These are phyloP conservation scores for Penicillium polonicum DNA, from an alignment of 2,329 filamentous ascomycete genomes.

Conservation along the genomic window DNA sequence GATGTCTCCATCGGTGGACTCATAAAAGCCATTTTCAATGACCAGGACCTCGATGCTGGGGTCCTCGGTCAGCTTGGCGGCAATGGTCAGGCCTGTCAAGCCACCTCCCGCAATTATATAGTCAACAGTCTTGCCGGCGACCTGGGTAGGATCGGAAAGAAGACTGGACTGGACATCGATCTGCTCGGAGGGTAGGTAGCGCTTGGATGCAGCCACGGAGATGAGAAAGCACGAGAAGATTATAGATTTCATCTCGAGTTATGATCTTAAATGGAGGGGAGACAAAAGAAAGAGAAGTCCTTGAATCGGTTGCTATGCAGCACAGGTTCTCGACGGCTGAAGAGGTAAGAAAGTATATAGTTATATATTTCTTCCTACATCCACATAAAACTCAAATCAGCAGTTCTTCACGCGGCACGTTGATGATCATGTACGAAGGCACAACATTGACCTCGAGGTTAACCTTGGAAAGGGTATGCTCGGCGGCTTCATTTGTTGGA, in stretches of 20 bases:
- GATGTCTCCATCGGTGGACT: neutral
- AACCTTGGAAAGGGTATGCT: too few relatives aligned
- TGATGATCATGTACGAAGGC: neutral
- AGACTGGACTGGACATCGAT: neutral
- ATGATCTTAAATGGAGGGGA: neutral
- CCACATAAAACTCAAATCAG: neutral
- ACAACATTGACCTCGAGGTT: neutral
- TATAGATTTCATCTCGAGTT: neutral
- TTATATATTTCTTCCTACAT: neutral
- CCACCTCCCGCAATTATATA: neutral
- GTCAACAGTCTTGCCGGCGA: neutral
- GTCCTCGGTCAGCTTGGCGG: neutral
- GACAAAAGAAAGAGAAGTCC: neutral
- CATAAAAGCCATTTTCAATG: neutral
- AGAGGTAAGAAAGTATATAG: neutral
- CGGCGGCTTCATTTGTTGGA: too few relatives aligned
- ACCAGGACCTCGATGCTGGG: neutral
- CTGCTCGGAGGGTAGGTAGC: neutral
- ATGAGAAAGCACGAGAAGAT: neutral
- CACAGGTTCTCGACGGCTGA: neutral
- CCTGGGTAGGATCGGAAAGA: neutral
- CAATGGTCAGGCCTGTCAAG: neutral
- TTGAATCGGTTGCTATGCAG: neutral
- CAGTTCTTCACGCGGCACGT: neutral
- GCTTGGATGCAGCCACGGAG: neutral